Percentiles rank a stretch among this genome's conserved stretches.
phyloP scores from a whole-genome alignment of 2,329 filamentous ascomycete species.

The Scytalidium sp. region DNA sequence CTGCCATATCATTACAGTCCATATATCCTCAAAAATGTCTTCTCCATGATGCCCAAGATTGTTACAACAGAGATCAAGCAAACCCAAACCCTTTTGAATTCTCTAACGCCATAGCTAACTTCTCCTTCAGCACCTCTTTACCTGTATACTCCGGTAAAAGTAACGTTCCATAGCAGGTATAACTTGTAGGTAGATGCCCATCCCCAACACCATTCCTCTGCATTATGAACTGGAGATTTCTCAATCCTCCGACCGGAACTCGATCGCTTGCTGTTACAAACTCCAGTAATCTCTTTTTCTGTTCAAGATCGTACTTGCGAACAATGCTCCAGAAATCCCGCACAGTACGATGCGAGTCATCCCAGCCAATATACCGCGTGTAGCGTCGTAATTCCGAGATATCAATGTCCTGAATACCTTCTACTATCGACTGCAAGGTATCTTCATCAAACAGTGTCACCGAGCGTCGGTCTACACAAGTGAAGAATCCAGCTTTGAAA shows the following conservation, averaged over 20 bases:
- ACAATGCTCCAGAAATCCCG: conserved; percentile 84
- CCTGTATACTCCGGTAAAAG: conserved; percentile 79
- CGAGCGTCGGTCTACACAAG: conserved; percentile 68
- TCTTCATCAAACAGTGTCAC: conserved; percentile 65
- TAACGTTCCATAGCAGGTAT: conserved; percentile 90
- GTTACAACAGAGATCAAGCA: conserved; percentile 42
- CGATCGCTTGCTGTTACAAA: conserved; percentile 94
- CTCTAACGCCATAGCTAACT: conserved; percentile 80
- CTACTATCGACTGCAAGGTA: conserved; percentile 73
- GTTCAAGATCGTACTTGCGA: conserved; percentile 59
- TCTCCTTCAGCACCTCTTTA: conserved; percentile 66
- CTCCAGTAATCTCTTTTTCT: conserved; percentile 76
- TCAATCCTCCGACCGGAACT: conserved; percentile 81
- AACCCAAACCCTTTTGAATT: conserved; percentile 89
- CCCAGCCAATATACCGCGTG: conserved; percentile 80
- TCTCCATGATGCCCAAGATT: not conserved
- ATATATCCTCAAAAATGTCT: no score
- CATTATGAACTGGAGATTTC: conserved; percentile 79
- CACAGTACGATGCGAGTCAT: conserved; percentile 65
- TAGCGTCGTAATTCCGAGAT: conserved; percentile 67
- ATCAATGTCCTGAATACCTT: conserved; percentile 81
- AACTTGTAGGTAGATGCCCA: conserved; percentile 73
- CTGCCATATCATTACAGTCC: no score
- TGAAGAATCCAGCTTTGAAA: conserved; percentile 77
- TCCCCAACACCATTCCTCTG: conserved; percentile 70